These are phyloP conservation scores for Oryza nivara DNA, from an alignment of 176 grass and related monocot genomes.

Conservation along the genomic window DNA sequence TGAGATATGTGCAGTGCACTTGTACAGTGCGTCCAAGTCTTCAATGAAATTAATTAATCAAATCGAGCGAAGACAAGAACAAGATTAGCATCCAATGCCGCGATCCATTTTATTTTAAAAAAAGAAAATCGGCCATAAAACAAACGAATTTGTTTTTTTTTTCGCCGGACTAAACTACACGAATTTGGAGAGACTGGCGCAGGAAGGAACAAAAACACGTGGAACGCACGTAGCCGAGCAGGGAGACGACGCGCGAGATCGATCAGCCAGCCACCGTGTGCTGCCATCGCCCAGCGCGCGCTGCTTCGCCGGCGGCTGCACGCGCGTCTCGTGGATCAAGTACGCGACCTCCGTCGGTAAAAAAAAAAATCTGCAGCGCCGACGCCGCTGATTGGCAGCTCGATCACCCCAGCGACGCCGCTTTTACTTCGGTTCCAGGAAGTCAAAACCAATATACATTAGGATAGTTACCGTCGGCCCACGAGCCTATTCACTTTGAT, in stretches of 20 bases:
- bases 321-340: not conserved
- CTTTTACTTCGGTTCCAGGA: too few relatives aligned
- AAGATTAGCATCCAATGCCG: too few relatives aligned
- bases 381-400: not conserved
- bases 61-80: not conserved
- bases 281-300: not conserved
- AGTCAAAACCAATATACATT: too few relatives aligned
- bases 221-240: not conserved
- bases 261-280: not conserved
- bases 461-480: too few relatives aligned
- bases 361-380: too few relatives aligned
- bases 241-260: too few relatives aligned
- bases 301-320: not conserved
- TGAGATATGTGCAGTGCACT: not conserved
- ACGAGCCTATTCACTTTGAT: too few relatives aligned
- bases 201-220: constrained; percentile 35
- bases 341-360: too few relatives aligned
- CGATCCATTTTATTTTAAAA: too few relatives aligned
- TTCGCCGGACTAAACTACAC: not conserved
- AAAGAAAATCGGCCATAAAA: not conserved
- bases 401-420: not conserved
- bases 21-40: not conserved
- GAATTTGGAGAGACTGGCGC: not conserved
- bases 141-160: not conserved
- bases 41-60: not conserved